These are phyloP conservation scores for Colletotrichum australisinense DNA, from an alignment of 2,329 filamentous ascomycete species.

Conservation along the genomic window DNA sequence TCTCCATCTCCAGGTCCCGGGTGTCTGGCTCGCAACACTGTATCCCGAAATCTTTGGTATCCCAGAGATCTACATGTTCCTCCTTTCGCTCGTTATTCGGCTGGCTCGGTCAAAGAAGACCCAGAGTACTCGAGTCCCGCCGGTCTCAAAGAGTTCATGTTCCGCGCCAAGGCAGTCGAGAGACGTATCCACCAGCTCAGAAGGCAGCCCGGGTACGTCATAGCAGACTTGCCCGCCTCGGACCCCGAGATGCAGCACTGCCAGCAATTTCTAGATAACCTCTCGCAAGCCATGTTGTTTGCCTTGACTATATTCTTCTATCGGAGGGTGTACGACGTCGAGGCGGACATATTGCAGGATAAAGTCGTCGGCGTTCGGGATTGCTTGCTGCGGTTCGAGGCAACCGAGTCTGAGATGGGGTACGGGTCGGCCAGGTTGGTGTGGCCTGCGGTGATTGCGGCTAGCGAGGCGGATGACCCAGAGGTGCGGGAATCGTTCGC, in stretches of 20 bases:
- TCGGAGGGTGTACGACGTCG: constrained; percentile 40
- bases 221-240: neutral
- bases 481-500: constrained; percentile 45
- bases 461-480: constrained; percentile 47
- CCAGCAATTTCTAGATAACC: neutral
- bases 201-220: neutral
- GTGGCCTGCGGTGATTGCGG: constrained; percentile 53
- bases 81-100: constrained; percentile 44
- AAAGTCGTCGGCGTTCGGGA: constrained; percentile 46
- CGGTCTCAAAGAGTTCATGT: neutral
- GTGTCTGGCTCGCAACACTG: constrained; percentile 48
- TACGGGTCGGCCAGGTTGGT: constrained; percentile 46
- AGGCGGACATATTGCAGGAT: constrained; percentile 47
- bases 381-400: constrained; percentile 43
- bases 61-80: constrained; percentile 47
- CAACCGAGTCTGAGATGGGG: constrained; percentile 36
- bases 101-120: neutral
- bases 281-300: neutral
- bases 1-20: constrained; percentile 49
- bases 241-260: neutral
- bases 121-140: neutral
- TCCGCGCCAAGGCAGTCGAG: neutral
- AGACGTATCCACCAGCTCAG: neutral
- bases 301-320: neutral
- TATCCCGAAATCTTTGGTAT: constrained; percentile 55